These are phyloP conservation scores for Theobroma grandiflorum DNA, from an alignment of 441 rosid genomes.

Conservation along the genomic window DNA sequence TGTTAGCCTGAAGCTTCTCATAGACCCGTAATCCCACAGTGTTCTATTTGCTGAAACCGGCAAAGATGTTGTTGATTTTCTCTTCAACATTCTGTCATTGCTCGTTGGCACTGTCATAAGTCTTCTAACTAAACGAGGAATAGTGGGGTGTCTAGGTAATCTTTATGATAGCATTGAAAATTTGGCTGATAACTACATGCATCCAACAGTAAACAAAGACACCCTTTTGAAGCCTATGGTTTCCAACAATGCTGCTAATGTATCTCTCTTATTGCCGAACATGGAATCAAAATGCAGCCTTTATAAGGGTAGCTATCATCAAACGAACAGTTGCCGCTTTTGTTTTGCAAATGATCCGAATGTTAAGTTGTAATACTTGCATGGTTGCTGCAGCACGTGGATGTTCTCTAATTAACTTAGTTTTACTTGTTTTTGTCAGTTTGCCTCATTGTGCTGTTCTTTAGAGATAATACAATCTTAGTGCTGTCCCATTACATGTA, in stretches of 20 bases:
- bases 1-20: constrained; percentile 30
- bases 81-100: constrained; percentile 31
- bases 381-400: no score
- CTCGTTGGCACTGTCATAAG: constrained; percentile 33
- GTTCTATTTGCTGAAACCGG: constrained; percentile 42
- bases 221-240: constrained; percentile 21
- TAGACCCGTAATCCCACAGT: constrained; percentile 19
- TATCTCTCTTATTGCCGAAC: background rate
- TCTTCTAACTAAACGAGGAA: constrained; percentile 1
- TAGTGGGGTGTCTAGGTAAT: constrained; percentile 30
- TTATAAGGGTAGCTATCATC: no score
- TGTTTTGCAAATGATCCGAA: background rate
- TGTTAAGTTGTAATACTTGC: no score
- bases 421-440: no score
- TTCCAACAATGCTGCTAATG: background rate
- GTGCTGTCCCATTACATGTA: no score
- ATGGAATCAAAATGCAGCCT: background rate
- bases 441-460: no score
- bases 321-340: background rate
- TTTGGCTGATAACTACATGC: constrained; percentile 3
- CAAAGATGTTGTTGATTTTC: constrained; percentile 39
- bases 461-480: no score
- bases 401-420: no score
- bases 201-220: background rate
- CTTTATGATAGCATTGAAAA: constrained; percentile 30